phyloP scores from a whole-genome alignment of 2,329 filamentous ascomycete species.

The Fusarium marasasianum region DNA sequence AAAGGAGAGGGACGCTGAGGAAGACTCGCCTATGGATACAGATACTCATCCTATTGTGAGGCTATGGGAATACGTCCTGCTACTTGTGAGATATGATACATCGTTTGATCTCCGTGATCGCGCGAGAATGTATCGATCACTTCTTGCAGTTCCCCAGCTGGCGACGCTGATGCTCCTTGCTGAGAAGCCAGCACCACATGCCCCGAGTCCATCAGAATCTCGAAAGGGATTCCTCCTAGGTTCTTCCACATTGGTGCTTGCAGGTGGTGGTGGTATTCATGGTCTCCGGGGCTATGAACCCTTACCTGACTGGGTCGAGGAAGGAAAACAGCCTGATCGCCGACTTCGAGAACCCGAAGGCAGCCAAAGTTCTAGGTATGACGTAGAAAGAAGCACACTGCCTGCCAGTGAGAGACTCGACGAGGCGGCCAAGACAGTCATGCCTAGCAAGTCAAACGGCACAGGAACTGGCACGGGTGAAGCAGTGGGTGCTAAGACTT shows the following conservation, averaged over 20 bases:
- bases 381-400: constrained; percentile 49
- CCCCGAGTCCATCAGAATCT: constrained; percentile 86
- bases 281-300: constrained; percentile 81
- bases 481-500: constrained; percentile 72
- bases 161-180: constrained; percentile 91
- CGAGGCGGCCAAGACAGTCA: constrained; percentile 55
- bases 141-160: constrained; percentile 85
- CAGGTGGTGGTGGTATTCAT: constrained; percentile 76
- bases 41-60: constrained; percentile 73
- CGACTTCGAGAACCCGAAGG: constrained; percentile 71
- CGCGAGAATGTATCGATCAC: constrained; percentile 84
- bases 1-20: constrained; percentile 48
- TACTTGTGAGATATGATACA: constrained; percentile 89
- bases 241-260: constrained; percentile 85
- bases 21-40: constrained; percentile 45
- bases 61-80: constrained; percentile 85
- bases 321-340: constrained; percentile 81
- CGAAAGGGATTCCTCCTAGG: constrained; percentile 82
- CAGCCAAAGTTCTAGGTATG: constrained; percentile 44
- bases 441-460: constrained; percentile 60
- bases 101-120: constrained; percentile 96
- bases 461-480: constrained; percentile 62
- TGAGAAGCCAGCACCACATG: constrained; percentile 92
- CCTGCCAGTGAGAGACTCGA: constrained; percentile 73
- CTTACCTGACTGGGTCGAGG: constrained; percentile 85